Percentiles rank a stretch among this genome's conserved stretches.
Evolutionary conservation across 257 asterid species (phyloP).

Genomic region (Gynochthodes officinalis): DNA sequence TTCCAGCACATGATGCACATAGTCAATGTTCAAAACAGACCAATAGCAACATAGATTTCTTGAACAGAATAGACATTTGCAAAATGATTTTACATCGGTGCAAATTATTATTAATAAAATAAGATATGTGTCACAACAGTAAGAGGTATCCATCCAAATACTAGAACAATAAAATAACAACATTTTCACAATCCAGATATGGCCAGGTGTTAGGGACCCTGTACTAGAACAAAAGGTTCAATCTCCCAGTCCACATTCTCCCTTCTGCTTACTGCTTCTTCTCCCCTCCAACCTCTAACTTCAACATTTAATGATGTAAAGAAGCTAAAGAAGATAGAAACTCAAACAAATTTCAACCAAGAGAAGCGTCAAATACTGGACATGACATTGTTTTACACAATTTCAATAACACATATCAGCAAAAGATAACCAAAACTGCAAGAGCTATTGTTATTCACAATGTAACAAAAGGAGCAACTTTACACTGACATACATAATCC

Average conservation of each 20-base stretch:
- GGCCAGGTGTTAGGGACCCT: neutral
- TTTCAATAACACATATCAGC: neutral
- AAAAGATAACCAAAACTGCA: neutral
- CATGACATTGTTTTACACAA: neutral
- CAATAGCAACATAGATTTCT: neutral
- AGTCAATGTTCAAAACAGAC: neutral
- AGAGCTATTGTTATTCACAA: neutral
- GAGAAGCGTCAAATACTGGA: neutral
- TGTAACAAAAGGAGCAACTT: neutral
- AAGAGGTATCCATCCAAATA: neutral
- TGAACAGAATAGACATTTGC: neutral
- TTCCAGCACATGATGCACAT: neutral
- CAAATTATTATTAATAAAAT: neutral
- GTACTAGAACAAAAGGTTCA: neutral
- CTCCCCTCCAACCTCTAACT: too few species aligned
- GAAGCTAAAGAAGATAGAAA: neutral
- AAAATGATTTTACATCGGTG: neutral
- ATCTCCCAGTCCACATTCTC: neutral
- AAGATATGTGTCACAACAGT: neutral
- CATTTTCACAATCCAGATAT: neutral
- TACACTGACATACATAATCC: neutral
- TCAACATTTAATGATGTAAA: neutral
- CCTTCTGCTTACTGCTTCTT: neutral
- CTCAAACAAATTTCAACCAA: neutral
- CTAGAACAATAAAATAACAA: neutral